Conservation (phyloP, 1,284 basidiomycete genomes). For the Pholiota adiposa region DNA sequence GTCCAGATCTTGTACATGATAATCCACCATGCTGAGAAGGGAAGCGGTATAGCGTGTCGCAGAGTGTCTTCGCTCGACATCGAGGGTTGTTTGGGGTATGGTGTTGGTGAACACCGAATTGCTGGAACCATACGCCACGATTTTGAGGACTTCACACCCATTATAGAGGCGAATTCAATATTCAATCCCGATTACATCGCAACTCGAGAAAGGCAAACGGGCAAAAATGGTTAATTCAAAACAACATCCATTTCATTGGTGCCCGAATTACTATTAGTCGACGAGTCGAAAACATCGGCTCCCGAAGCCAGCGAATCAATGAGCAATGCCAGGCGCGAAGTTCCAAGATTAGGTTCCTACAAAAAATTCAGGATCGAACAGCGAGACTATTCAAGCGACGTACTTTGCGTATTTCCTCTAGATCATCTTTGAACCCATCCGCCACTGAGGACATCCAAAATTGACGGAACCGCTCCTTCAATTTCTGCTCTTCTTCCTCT, state of each 20-base stretch:
- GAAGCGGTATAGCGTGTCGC: no score
- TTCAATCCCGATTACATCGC: not conserved
- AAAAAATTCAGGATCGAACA: not conserved
- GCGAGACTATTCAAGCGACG: slow-evolving; percentile 15
- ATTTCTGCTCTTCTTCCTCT: slow-evolving; percentile 48
- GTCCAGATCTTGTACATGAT: no score
- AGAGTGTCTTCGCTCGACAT: no score
- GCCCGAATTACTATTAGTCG: slow-evolving; percentile 28
- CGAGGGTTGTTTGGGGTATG: no score
- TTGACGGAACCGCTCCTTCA: slow-evolving; percentile 70
- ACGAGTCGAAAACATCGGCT: slow-evolving; percentile 67
- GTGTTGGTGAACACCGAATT: no score
- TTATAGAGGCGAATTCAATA: not conserved
- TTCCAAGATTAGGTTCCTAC: slow-evolving; percentile 69
- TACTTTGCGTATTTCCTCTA: slow-evolving; percentile 79
- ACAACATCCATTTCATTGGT: slow-evolving; percentile 42
- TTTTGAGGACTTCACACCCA: no score
- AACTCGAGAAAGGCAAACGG: not conserved
- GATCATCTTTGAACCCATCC: slow-evolving; percentile 77
- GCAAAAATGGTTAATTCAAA: slow-evolving; percentile 24
- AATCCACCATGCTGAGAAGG: no score
- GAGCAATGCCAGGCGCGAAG: slow-evolving; percentile 65
- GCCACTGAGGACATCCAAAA: slow-evolving; percentile 84
- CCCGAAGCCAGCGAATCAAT: slow-evolving; percentile 81
- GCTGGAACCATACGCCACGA: no score